Base-by-base conservation (phyloP, 2,329 filamentous ascomycete species). In the Geosmithia putterillii region DNA sequence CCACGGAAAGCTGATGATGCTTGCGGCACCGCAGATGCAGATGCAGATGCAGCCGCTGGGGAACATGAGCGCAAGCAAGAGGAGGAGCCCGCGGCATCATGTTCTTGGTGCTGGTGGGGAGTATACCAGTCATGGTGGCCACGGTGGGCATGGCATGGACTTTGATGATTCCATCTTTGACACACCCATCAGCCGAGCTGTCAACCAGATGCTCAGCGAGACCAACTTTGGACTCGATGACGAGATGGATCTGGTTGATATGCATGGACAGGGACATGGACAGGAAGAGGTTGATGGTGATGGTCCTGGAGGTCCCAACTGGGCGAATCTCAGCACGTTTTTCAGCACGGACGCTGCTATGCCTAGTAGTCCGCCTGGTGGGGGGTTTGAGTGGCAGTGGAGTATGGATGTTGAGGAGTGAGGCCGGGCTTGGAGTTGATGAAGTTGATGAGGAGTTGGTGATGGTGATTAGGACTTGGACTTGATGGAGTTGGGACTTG, bases 151-250 rank as follows among this genome's bases (percentile, higher is more conserved):
- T 23, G 21, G 14, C 9, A 23, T 57, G 7, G 56, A 60, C 35
- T 62, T 70, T 39, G 60, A 63, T 7, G 54, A 47, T 40, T 17
- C 17, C 22, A 48, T 63, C 3, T 63, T 66, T 40, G 67, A 70
- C 44, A 78, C 77, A 6, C 79, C 79, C 0, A 73, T 82, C 52
- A 78, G 76, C 2, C 69, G 73, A 34, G 75, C 79, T 19, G 69
- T 86, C 32, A 75, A 73, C 49, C 73, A 82, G 51, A 66, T 86
- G 47, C 65, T 85, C 18, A 79, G 73, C 7, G 74, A 56, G 71
- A 25, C 62, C 62, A 4, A 51, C 59, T n/a, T 51, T 68, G 2
- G 63, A 64, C 36, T 57, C 57, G 44, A 62, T 43, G 60, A 55
- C 4, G 49, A 56, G 23, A 47, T 72, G 20, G 71, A 76, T 49